Conservation (phyloP, 352 stramenopile genomes). For the Globisporangium ultimum region DNA sequence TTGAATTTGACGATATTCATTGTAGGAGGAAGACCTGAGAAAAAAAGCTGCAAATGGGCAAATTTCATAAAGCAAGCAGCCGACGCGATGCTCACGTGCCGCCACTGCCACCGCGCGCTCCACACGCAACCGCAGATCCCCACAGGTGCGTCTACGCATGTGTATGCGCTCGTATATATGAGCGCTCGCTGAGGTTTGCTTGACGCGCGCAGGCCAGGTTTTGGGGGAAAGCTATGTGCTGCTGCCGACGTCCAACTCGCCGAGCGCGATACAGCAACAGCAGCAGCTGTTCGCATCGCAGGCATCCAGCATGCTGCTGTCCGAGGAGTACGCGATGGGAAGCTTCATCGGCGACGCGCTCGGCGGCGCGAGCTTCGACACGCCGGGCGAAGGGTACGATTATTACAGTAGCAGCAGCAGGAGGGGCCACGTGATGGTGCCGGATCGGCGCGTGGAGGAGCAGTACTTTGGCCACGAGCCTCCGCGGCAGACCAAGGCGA, state of each 20-base stretch:
- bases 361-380: conserved; percentile 20
- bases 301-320: conserved; percentile 38
- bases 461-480: conserved; percentile 29
- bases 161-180: not conserved
- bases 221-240: conserved; percentile 77
- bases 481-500: not conserved
- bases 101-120: conserved; percentile 28
- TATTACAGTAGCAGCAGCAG: conserved; percentile 13
- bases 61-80: no score
- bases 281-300: no score
- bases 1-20: not conserved
- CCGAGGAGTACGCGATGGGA: conserved; percentile 28
- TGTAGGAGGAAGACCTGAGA: not conserved
- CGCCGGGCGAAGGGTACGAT: conserved; percentile 5
- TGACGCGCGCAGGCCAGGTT: conserved; percentile 12
- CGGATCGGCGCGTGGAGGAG: conserved; percentile 13
- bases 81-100: conserved; percentile 20
- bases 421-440: not conserved
- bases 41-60: not conserved
- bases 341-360: conserved; percentile 4
- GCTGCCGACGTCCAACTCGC: conserved; percentile 60
- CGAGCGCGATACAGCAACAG: conserved; percentile 22
- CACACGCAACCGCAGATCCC: conserved; percentile 25
- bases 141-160: conserved; percentile 20
- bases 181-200: not conserved